phyloP scores from a whole-genome alignment of 371 early-diverging fungal genomes.

The Mortierella sp. region DNA sequence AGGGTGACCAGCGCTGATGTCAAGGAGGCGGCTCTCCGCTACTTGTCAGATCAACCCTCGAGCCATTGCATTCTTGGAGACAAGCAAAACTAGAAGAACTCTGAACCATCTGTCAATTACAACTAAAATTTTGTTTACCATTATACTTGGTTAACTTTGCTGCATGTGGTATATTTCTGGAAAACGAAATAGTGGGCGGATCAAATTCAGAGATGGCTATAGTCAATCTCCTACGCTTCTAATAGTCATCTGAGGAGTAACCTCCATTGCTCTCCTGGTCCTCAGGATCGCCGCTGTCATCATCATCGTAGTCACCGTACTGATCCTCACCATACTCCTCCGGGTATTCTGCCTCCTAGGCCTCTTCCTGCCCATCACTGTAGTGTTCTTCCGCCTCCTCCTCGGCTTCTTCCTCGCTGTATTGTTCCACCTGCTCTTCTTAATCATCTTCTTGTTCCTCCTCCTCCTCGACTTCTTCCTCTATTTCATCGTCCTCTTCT shows the following conservation, averaged over 20 bases:
- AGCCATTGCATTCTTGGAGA: conserved; percentile 56
- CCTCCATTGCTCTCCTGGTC: neutral
- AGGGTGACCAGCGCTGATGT: conserved; percentile 80
- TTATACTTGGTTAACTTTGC: neutral
- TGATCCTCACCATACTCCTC: neutral
- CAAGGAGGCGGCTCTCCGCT: conserved; percentile 78
- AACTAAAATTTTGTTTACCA: neutral
- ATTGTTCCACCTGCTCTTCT: too few relatives aligned
- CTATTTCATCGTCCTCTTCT: neutral
- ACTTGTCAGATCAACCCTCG: conserved; percentile 64
- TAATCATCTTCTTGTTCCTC: too few relatives aligned
- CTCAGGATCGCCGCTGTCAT: neutral
- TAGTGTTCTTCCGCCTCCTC: neutral
- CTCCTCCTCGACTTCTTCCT: neutral
- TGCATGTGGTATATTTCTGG: neutral
- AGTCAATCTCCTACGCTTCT: neutral
- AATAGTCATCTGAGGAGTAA: neutral
- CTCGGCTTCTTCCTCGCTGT: neutral
- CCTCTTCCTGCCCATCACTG: neutral
- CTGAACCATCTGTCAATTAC: neutral
- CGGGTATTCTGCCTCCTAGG: neutral
- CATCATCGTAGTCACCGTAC: neutral
- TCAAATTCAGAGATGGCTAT: neutral
- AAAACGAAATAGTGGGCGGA: neutral
- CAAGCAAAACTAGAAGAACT: conserved; percentile 25